Base-by-base conservation (phyloP, 768 basidiomycete species). In the Lactifluus hygrophoroides region DNA sequence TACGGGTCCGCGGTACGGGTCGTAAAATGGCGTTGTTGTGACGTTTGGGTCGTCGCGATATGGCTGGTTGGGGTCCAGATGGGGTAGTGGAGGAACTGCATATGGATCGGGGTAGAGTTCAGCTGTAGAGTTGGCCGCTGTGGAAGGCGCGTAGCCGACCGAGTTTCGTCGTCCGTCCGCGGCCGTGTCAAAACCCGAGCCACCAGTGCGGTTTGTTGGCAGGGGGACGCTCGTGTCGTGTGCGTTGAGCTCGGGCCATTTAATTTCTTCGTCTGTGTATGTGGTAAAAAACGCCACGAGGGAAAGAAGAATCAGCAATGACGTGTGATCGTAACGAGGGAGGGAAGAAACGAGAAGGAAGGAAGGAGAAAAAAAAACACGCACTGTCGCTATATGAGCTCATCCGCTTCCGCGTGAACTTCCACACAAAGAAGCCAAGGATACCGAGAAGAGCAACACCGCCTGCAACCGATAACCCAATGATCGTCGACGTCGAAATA, bases 181-280 rank as follows among this genome's bases (percentile, higher is more conserved):
- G 45, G 74, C 80, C 16, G 83, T 83, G 66, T 87, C 87, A 66
- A 88, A 86, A 30, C 88, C 88, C 27, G 86, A 72, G 25, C 85
- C 79, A 58, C 86, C 88, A 1, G 87, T 85, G 57, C 81, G 78
- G 54, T 81, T 75, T 0, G 85, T 81, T 19, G 88, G 88, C 9
- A 90, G 76, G 16, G 88, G 70, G 34, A 66, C 61, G 27, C 62
- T 55, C 10, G 65, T 58, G 32, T 74, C 77, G 61, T 89, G 88
- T 2, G 80, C 71, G 69, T 90, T 89, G 37, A 91, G 78, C 66
- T 93, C 90, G 3, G 90, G 90, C 90, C 90, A 93, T 72, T 91
- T 91, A 72, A 93, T 93, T 19, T 87, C 87, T 71, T 90, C 88
- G 65, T 78, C 88, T 90, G 67, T 11, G 46, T 42, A 21, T 4